A percentile compares a stretch with the other conserved stretches of the same genome.
Conservation (phyloP, 345 rosid genomes). For the Anacardium occidentale region DNA sequence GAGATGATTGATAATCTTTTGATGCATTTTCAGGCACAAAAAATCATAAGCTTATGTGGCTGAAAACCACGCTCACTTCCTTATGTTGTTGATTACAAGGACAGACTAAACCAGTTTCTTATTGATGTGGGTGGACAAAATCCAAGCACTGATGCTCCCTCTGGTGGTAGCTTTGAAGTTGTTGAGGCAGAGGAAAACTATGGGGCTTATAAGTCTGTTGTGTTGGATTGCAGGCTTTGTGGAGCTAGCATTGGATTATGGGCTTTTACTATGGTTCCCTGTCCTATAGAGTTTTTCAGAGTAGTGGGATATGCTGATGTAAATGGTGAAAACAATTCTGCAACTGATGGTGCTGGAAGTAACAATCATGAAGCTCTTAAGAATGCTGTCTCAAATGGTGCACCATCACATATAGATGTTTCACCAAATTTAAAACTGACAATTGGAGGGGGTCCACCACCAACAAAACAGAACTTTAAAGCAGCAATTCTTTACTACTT, state of each 20-base stretch:
- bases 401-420: conserved; percentile 25
- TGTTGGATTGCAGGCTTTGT: conserved; percentile 87
- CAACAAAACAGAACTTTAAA: conserved; percentile 81
- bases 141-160: conserved; percentile 28
- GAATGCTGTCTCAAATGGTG: conserved; percentile 23
- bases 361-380: conserved; percentile 22
- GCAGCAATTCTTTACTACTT: conserved; percentile 79
- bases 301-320: conserved; percentile 60
- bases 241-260: conserved; percentile 96
- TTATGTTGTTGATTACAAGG: conserved; percentile 69
- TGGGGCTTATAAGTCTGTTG: conserved; percentile 49
- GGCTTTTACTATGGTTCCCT: conserved; percentile 60
- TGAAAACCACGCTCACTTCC: conserved; percentile 88
- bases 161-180: conserved; percentile 27
- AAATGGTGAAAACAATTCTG: conserved; percentile 30
- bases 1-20: conserved; percentile 12
- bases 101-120: conserved; percentile 31
- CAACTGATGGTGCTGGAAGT: conserved; percentile 26
- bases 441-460: conserved; percentile 94
- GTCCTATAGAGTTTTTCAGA: conserved; percentile 75
- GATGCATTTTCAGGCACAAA: conserved; percentile 65
- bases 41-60: conserved; percentile 78
- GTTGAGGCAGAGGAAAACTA: conserved; percentile 33
- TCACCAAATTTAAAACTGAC: conserved; percentile 56
- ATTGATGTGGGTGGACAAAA: conserved; percentile 38